Base-by-base conservation (phyloP, 345 rosid genomes). In the Populus simonii region DNA sequence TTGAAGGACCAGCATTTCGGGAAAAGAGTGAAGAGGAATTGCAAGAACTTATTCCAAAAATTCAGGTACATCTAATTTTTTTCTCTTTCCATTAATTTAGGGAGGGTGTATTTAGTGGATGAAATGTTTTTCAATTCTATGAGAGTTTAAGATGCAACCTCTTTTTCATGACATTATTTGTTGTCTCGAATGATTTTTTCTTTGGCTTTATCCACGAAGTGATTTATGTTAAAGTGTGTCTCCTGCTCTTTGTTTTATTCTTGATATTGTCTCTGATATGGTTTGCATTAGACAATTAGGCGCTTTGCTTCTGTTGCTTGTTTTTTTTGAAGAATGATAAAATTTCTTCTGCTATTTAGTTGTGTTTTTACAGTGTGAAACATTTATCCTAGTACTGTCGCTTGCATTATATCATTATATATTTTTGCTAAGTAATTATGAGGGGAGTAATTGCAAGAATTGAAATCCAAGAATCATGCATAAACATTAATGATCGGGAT, bases 31-130 rank as follows among this genome's bases (percentile, higher is more conserved):
- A 74, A 69, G 71, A 74, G 16, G 80, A 82, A 27, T 39, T 95
- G 85, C 83, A 59, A 62, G 76, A 89, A 80, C 87, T 93, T 63
- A 92, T 93, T 76, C 98, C 99, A 36, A 92, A 83, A 82, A 85
- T 95, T 74, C 99, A 95, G 98, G 99, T 95, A 68, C 73, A 15
- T 57, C 71, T 68, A n/a, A 22, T 33, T 36, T 33, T 33, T 70
- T 68, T 39, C 22, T 3, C 16, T 55, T 69, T 45, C 39, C 27
- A 17, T 78, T 33, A 29, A 55, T 62, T 68, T 71, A 29, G 23
- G 39, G 63, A 33, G 29, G 15, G 9, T 39, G 31, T 33, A 5
- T 29, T 45, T 41, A 38, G 36, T 51, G 15, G 63, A 70, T 71
- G 43, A 7, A 16, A 4, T 31, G 2, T 15, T 29, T 22, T 31